Conservation (phyloP, 2,329 filamentous ascomycete species). For the Fusarium succisae region DNA sequence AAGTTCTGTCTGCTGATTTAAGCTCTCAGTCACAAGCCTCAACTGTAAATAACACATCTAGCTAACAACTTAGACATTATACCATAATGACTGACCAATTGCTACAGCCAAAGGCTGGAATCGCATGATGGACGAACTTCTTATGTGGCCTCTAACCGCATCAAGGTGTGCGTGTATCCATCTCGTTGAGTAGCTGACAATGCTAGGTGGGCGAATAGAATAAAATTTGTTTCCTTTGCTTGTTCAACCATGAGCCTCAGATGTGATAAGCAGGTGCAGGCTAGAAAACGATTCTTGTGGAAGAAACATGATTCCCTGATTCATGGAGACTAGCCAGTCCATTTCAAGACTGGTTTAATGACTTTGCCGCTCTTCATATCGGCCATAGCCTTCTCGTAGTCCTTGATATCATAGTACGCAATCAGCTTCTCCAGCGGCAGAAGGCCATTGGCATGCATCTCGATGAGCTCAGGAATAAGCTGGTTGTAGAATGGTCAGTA, state of each 20-base stretch:
- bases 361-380: neutral
- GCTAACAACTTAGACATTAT: no score
- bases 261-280: rapidly evolving
- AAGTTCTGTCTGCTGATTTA: no score
- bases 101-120: no score
- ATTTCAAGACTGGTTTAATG: neutral
- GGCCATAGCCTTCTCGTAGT: neutral
- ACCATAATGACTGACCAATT: no score
- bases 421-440: constrained; percentile 3
- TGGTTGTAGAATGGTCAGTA: neutral
- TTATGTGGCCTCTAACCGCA: no score
- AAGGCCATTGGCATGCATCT: neutral
- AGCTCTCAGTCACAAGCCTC: no score
- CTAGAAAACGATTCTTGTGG: neutral
- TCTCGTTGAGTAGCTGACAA: neutral
- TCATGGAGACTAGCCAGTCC: neutral
- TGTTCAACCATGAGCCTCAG: no score
- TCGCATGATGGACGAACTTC: neutral
- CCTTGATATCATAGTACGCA: neutral
- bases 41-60: no score
- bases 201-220: rapidly evolving
- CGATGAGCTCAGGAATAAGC: constrained; percentile 9
- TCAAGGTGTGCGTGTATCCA: neutral
- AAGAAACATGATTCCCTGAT: rapidly evolving
- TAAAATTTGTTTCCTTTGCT: no score